These are phyloP conservation scores for Chaetomiaceae sp. DNA, from an alignment of 2,329 filamentous ascomycete genomes.

Conservation along the genomic window DNA sequence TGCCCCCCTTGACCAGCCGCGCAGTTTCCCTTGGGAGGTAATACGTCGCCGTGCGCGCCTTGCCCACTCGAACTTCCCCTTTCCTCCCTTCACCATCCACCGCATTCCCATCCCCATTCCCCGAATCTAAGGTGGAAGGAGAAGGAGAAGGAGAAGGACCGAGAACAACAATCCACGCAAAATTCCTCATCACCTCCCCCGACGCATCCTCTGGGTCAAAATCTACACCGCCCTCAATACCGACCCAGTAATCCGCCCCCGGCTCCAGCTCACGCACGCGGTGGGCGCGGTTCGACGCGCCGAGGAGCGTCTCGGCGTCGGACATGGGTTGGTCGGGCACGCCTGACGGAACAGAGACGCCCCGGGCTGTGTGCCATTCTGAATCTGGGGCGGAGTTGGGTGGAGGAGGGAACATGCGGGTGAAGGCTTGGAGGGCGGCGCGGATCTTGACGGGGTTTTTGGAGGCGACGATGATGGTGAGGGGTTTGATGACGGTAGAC, in stretches of 20 bases:
- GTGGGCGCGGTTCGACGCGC: conserved; percentile 36
- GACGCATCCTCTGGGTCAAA: conserved; percentile 25
- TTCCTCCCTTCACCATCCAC: conserved; percentile 21
- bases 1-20: conserved; percentile 33
- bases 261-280: conserved; percentile 31
- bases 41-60: conserved; percentile 35
- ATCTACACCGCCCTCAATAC: conserved; percentile 38
- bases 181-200: conserved; percentile 30
- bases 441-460: conserved; percentile 39
- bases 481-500: not conserved
- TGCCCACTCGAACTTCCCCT: conserved; percentile 26
- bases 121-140: no score
- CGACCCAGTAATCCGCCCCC: conserved; percentile 38
- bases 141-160: no score
- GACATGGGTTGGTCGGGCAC: conserved; percentile 39
- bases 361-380: conserved; percentile 20
- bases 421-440: conserved; percentile 36
- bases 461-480: conserved; percentile 34
- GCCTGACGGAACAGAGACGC: conserved; percentile 35
- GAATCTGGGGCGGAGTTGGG: conserved; percentile 8
- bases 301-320: conserved; percentile 36
- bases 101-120: not conserved
- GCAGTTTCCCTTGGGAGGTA: conserved; percentile 37
- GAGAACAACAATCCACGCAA: conserved; percentile 39
- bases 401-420: conserved; percentile 32